These are phyloP conservation scores for Chalciporus piperatus DNA, from an alignment of 768 basidiomycete species.

Conservation along the genomic window DNA sequence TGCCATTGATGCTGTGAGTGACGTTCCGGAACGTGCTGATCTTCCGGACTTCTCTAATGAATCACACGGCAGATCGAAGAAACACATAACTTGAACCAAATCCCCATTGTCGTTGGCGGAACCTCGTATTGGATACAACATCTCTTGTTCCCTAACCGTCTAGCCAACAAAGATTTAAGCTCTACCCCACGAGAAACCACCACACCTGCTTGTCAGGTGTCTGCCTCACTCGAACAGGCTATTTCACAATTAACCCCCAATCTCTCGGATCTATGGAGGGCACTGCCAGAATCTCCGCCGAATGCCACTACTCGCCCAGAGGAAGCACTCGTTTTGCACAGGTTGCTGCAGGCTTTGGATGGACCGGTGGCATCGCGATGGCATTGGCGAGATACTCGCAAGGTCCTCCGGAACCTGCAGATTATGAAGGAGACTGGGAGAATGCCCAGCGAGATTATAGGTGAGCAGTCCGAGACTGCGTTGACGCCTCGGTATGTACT, in stretches of 20 bases:
- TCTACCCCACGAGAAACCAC: slow-evolving; percentile 1
- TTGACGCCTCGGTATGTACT: slow-evolving; percentile 50
- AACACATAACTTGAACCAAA: slow-evolving; percentile 54
- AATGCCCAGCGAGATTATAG: slow-evolving; percentile 64
- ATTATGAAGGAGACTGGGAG: slow-evolving; percentile 72
- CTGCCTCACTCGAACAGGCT: slow-evolving; percentile 39
- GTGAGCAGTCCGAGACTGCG: slow-evolving; percentile 51
- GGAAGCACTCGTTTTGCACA: slow-evolving; percentile 61
- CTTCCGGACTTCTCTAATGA: slow-evolving; percentile 3
- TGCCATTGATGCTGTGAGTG: slow-evolving; percentile 69
- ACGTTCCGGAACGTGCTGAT: background rate
- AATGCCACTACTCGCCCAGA: slow-evolving; percentile 54
- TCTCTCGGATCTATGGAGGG: slow-evolving; percentile 47
- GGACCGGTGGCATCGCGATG: slow-evolving; percentile 73
- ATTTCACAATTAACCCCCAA: slow-evolving; percentile 46
- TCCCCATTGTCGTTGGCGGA: slow-evolving; percentile 93
- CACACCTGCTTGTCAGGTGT: slow-evolving; percentile 15
- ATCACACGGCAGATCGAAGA: slow-evolving; percentile 60
- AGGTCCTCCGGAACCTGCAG: slow-evolving; percentile 76
- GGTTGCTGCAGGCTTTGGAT: slow-evolving; percentile 67
- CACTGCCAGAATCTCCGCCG: slow-evolving; percentile 59
- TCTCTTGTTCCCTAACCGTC: slow-evolving; percentile 81
- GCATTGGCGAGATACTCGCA: slow-evolving; percentile 96
- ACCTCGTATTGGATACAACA: slow-evolving; percentile 99
- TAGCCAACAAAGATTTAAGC: slow-evolving; percentile 35